A percentile compares a stretch with the other conserved stretches of the same genome.
Conservation (phyloP, 164 flowering plant genomes). For the Taxillus chinensis region DNA sequence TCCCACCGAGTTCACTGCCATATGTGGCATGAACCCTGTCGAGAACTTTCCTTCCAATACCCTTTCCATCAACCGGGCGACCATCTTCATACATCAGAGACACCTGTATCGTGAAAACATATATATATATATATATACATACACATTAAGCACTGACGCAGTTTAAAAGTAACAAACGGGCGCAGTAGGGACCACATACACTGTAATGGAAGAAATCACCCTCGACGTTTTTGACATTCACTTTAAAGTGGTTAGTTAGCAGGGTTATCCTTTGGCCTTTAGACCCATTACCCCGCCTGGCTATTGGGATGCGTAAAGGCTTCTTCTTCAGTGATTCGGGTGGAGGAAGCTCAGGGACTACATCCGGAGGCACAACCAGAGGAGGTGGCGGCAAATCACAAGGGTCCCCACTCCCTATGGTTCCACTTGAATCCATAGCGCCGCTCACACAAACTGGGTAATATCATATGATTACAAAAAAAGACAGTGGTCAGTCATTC, state of each 20-base stretch:
- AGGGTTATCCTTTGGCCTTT: constrained; percentile 53
- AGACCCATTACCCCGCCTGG: constrained; percentile 51
- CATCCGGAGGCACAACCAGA: constrained; percentile 48
- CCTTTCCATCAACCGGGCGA: constrained; percentile 80
- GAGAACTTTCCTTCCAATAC: constrained; percentile 67
- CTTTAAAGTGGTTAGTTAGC: constrained; percentile 80
- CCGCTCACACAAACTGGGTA: too few species aligned
- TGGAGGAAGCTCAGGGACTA: constrained; percentile 40
- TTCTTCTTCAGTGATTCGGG: constrained; percentile 29
- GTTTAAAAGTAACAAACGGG: neutral
- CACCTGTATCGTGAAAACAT: constrained; percentile 32
- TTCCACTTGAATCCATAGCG: too few species aligned
- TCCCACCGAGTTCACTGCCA: constrained; percentile 50
- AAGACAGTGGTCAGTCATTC: too few species aligned
- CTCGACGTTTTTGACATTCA: constrained; percentile 36
- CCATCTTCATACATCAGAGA: constrained; percentile 72
- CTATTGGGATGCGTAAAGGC: constrained; percentile 43
- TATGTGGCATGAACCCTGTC: constrained; percentile 73
- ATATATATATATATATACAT: neutral
- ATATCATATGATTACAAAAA: too few species aligned
- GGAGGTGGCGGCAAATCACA: constrained; percentile 80
- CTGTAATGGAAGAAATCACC: constrained; percentile 79
- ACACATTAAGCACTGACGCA: too few species aligned
- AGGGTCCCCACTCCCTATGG: constrained; percentile 14
- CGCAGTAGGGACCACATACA: constrained; percentile 33